Evolutionary conservation across 805 yeast species (phyloP).

Genomic region (Zygoascus flipseniorum): DNA sequence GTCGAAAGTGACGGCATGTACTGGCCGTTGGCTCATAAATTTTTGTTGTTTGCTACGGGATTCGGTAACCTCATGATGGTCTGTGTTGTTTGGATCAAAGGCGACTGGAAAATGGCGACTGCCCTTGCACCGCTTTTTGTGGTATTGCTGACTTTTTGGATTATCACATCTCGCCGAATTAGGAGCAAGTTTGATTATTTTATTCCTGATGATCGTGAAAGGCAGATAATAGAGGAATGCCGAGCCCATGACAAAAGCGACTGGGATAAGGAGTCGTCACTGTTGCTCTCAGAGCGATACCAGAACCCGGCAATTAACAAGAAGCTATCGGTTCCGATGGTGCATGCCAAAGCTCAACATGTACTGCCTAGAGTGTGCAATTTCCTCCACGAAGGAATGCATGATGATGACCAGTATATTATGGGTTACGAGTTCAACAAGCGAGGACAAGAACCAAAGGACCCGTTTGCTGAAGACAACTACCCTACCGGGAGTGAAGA

Average conservation of each 20-base stretch:
- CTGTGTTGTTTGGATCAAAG: constrained; percentile 31
- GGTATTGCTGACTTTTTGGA: constrained; percentile 24
- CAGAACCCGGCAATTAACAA: constrained; percentile 16
- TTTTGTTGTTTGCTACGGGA: constrained; percentile 26
- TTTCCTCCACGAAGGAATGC: constrained; percentile 1
- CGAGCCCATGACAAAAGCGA: background rate
- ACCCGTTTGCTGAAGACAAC: background rate
- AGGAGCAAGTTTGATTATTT: constrained; percentile 13
- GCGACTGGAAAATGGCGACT: constrained; percentile 27
- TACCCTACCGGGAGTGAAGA: background rate
- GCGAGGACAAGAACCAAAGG: background rate
- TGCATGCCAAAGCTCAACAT: constrained; percentile 14
- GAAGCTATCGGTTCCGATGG: constrained; percentile 18
- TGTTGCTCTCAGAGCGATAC: constrained; percentile 14
- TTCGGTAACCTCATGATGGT: constrained; percentile 31
- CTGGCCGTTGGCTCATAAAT: constrained; percentile 30
- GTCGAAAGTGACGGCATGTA: constrained; percentile 30
- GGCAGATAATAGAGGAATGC: constrained; percentile 8
- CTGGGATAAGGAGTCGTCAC: background rate
- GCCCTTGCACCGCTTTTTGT: constrained; percentile 25
- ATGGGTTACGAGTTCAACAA: background rate
- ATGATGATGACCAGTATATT: background rate
- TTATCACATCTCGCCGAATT: constrained; percentile 8
- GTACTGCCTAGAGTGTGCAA: constrained; percentile 11
- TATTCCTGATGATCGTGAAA: constrained; percentile 15